phyloP scores from a whole-genome alignment of 2,329 filamentous ascomycete species.

The Aureobasidium sp. region DNA sequence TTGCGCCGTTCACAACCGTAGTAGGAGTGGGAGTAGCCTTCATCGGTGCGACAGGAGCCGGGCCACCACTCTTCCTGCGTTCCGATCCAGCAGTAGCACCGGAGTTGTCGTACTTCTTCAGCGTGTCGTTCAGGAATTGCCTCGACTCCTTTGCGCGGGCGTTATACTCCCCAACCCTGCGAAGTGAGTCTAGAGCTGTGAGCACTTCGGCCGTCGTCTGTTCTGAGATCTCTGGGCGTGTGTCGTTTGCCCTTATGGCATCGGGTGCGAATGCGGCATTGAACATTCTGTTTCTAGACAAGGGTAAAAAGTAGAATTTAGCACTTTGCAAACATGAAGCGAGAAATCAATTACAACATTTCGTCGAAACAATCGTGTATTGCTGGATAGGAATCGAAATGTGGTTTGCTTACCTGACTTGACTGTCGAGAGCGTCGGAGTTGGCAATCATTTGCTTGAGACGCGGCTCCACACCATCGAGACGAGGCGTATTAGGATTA shows the following conservation, averaged over 20 bases:
- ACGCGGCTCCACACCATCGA: constrained; percentile 1
- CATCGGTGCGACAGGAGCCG: background rate
- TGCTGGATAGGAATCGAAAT: background rate
- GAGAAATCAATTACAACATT: background rate
- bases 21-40: background rate
- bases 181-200: background rate
- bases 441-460: constrained; percentile 11
- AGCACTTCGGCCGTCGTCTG: constrained; percentile 5
- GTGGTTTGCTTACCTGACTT: constrained; percentile 7
- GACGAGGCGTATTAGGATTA: constrained; percentile 9
- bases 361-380: background rate
- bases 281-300: constrained; percentile 6
- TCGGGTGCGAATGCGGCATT: constrained; percentile 1
- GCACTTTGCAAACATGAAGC: background rate
- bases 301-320: background rate
- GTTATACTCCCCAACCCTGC: background rate
- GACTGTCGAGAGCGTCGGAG: constrained; percentile 5
- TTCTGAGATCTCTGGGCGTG: background rate
- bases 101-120: constrained; percentile 2
- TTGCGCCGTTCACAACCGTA: background rate
- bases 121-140: background rate
- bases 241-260: constrained; percentile 1
- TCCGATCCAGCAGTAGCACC: background rate
- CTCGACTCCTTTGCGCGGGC: background rate
- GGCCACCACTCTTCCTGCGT: background rate